A percentile compares a stretch with the other conserved stretches of the same genome.
These are phyloP conservation scores for Acidiella bohemica DNA, from an alignment of 495 filamentous ascomycete species.

Conservation along the genomic window DNA sequence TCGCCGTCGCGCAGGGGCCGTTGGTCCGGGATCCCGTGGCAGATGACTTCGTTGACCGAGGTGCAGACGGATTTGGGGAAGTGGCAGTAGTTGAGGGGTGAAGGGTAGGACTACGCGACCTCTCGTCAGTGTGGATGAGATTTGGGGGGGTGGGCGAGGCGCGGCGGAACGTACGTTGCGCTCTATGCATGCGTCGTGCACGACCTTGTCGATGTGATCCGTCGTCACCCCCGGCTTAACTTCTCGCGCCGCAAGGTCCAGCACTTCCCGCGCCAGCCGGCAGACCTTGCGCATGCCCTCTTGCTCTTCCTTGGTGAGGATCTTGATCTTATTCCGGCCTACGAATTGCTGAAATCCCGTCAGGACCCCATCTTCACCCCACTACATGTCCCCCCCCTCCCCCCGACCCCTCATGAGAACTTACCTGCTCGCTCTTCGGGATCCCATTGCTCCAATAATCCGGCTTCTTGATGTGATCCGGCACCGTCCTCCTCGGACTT, in stretches of 20 bases:
- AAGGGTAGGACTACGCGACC: conserved; percentile 75
- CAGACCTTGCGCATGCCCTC: conserved; percentile 91
- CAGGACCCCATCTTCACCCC: not conserved
- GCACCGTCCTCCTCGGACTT: conserved; percentile 56
- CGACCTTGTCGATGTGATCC: conserved; percentile 89
- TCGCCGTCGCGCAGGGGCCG: conserved; percentile 30
- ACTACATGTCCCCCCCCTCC: not conserved
- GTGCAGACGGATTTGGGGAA: conserved; percentile 99
- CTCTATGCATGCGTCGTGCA: conserved; percentile 91
- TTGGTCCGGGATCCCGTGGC: conserved; percentile 34
- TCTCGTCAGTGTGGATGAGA: conserved; percentile 6
- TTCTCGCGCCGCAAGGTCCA: conserved; percentile 79
- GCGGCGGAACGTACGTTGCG: conserved; percentile 51
- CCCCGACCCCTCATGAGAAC: not conserved
- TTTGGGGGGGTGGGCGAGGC: too few species aligned
- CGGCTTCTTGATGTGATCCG: conserved; percentile 67
- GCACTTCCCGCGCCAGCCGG: conserved; percentile 71
- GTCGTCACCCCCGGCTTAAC: conserved; percentile 82
- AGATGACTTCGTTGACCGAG: conserved; percentile 86
- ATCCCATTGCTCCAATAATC: conserved; percentile 77
- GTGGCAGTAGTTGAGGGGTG: conserved; percentile 85
- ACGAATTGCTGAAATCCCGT: conserved; percentile 31
- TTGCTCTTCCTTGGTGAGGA: conserved; percentile 65
- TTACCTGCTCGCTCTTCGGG: conserved; percentile 59
- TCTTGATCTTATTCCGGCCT: conserved; percentile 61